A percentile compares a stretch with the other conserved stretches of the same genome.
These are phyloP conservation scores for Ulota crispa DNA, from an alignment of 225 moss, liverwort and hornwort species.

Conservation along the genomic window DNA sequence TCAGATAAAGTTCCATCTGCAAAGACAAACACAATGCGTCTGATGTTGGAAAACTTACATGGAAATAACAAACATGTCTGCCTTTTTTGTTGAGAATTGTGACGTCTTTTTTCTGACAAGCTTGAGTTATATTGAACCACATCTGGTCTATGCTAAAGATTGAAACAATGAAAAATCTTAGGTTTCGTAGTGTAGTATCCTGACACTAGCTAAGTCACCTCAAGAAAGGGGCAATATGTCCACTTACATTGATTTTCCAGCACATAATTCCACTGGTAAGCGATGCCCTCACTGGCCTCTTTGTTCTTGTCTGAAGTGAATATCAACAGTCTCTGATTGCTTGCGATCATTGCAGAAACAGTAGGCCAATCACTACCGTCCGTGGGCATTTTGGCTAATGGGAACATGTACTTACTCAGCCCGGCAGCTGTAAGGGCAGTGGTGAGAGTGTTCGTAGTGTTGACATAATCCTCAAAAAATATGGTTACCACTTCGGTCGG, in stretches of 20 bases:
- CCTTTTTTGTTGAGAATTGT: neutral
- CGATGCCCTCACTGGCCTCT: constrained; percentile 46
- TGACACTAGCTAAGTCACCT: neutral
- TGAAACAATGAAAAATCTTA: neutral
- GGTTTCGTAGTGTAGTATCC: neutral
- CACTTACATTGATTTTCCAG: constrained; percentile 62
- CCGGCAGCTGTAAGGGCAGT: constrained; percentile 70
- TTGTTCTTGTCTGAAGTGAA: constrained; percentile 48
- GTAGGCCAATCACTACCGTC: constrained; percentile 87
- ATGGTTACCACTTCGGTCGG: constrained; percentile 88
- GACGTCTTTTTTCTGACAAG: neutral
- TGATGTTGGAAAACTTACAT: neutral
- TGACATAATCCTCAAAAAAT: constrained; percentile 88
- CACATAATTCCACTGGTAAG: constrained; percentile 60
- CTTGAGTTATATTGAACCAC: neutral
- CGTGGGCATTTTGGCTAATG: constrained; percentile 77
- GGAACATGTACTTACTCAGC: constrained; percentile 72
- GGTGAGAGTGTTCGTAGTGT: constrained; percentile 64
- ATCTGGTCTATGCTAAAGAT: neutral
- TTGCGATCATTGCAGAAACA: constrained; percentile 60
- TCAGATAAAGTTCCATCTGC: constrained; percentile 61
- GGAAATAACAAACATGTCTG: neutral
- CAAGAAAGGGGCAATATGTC: neutral
- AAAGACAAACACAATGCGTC: neutral
- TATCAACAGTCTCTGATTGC: constrained; percentile 55